Base-by-base conservation (phyloP, 805 yeast species). In the Dipodascopsis uninucleata region DNA sequence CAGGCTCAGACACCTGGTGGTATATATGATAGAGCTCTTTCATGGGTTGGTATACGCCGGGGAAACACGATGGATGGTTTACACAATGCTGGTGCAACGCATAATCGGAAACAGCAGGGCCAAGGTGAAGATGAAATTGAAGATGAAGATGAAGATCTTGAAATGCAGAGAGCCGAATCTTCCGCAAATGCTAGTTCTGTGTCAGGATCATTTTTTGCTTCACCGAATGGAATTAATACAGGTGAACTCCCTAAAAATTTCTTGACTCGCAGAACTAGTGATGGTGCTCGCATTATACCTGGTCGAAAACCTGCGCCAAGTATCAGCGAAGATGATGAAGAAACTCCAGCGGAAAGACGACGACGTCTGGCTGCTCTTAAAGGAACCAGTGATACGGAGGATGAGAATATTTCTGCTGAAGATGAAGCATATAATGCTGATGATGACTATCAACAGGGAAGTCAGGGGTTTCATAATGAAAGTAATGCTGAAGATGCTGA, bases 11-110 rank as follows among this genome's bases (percentile, higher is more conserved):
- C 38, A 2, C 52, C 52, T 18, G 34, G 41, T 39, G 25, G 47
- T 16, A 35, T 49, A 12, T 10, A 47, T 14, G 62, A 71, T 33
- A 73, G 67, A 47, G 82, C 82, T 1, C 67, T 80, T 28, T 67
- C 75, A 1, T 70, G 71, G 36, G 80, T 81, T 32, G 85, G 85
- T 14, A 49, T 79, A 31, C 74, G 71, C 44, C 55, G 42, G 35
- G 41, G 46, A 21, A 32, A n/a, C n/a, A n/a, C n/a, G n/a, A n/a
- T n/a, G n/a, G n/a, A n/a, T n/a, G n/a, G n/a, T n/a, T n/a, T n/a
- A n/a, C n/a, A n/a, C 39, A 56, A 36, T 31, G 38, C 43, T 14
- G 43, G 28, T n/a, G 39, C 35, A 23, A 33, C 14, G 5, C 20
- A 10, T 16, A 17, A 18, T 21, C 10, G 32, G 8, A n/a, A 28